Evolutionary conservation across 495 filamentous ascomycete species (phyloP), one percentile per base, ranked within the genome.

Genomic region (Xylaria castorea): DNA sequence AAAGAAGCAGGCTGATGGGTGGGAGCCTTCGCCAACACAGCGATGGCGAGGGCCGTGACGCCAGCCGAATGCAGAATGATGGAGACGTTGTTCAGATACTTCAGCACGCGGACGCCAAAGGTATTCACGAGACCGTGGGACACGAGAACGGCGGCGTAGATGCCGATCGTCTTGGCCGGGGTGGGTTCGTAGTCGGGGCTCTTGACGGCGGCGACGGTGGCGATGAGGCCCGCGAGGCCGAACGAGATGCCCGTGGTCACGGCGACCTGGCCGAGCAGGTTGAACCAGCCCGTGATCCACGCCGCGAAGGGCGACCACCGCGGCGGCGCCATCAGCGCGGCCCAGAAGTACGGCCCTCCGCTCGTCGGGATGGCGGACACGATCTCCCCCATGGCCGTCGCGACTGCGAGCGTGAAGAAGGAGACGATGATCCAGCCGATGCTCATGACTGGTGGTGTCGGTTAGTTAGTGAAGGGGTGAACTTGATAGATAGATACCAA

Each of bases 181-280:
- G 89, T 83, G 44, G 89, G 78, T 34, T 76, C 78, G 74, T 87
- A 91, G 55, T 75, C 79, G 5, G 79, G 77, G 69, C 83, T 83
- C 75, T 89, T 87, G 36, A 92, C 80, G 1, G 85, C 85, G 11
- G 89, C 87, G 44, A 88, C 86, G 0, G 85, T 90, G 11, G 89
- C 84, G 44, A 92, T 87, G 5, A 92, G 82, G 16, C 83, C 84
- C 9, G 90, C 90, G 55, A 85, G 82, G n/a, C 90, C 90, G 72
- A 91, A 92, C 25, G 88, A 86, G 73, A 92, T 92, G 55, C 89
- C 89, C 0, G 90, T 91, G 2, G 90, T 92, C 14, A 92, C 90
- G 38, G 90, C 90, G 40, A 91, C 87, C 74, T 90, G 87, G 14
- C 88, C 88, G 7, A 89, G 84, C 16, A 90, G 71, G 63, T 89